Base-by-base conservation (phyloP, 108 stramenopile genomes). In the Cyclotella cryptica region DNA sequence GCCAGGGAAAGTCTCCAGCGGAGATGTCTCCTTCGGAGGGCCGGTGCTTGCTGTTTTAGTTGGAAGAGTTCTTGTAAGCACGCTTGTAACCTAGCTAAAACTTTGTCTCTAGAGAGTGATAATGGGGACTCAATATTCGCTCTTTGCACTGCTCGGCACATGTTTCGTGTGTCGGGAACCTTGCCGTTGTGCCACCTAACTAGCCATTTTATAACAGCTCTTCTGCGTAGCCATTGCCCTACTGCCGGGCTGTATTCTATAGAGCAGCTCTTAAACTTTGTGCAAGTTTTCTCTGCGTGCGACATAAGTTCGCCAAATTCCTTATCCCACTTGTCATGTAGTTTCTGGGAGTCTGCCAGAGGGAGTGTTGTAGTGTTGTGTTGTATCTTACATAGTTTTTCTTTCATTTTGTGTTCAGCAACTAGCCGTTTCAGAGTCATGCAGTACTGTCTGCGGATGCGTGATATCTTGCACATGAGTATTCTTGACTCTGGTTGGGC, bases 21-120 rank as follows among this genome's bases (percentile, higher is more conserved):
- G 8, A 54, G 53, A 54, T 54, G 15, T 21, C n/a, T 54, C 21
- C 21, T 10, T n/a, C 53, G 53, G 11, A 54, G 53, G 8, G 7
- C 53, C 7, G 53, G 53, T 12, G 53, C 53, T 54, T 54, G 18
- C n/a, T n/a, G n/a, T n/a, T n/a, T n/a, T n/a, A n/a, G n/a, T n/a
- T n/a, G n/a, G n/a, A n/a, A n/a, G n/a, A n/a, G n/a, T n/a, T n/a
- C n/a, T n/a, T n/a, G n/a, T n/a, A n/a, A n/a, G n/a, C n/a, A n/a
- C n/a, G n/a, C n/a, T n/a, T n/a, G n/a, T n/a, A n/a, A n/a, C 21
- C 8, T 54, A 10, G 15, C 8, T 7, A 18, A 10, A 8, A 54
- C 53, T n/a, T 19, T 21, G 15, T n/a, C 8, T 19, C n/a, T 17
- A 7, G 15, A 18, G 11, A 54, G 11, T 21, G 11, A 7, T 19